These are phyloP conservation scores for Leishmania lainsoni DNA, from an alignment of 208 protist species.

Conservation along the genomic window DNA sequence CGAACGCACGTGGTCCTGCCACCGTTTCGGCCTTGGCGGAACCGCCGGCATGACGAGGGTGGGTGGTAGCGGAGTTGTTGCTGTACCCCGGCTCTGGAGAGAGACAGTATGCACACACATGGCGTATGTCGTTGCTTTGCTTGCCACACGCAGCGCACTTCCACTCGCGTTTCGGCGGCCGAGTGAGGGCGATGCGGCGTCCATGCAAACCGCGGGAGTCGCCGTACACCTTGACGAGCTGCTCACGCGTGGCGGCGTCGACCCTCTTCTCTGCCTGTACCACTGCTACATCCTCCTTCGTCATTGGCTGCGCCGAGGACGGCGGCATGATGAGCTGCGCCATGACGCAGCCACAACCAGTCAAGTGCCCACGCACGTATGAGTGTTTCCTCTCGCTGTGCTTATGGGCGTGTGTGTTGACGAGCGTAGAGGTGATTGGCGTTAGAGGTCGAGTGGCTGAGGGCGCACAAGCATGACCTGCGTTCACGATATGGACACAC, in stretches of 20 bases:
- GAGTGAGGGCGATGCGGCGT: conserved; percentile 32
- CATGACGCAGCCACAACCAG: conserved; percentile 13
- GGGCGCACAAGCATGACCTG: not conserved
- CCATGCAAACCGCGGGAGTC: conserved; percentile 24
- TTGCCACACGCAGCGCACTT: conserved; percentile 40
- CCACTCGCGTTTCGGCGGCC: conserved; percentile 35
- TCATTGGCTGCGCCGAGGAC: conserved; percentile 32
- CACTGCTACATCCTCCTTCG: conserved; percentile 34
- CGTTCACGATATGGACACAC: not conserved
- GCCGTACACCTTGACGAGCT: conserved; percentile 47
- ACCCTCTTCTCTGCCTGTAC: conserved; percentile 52
- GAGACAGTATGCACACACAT: conserved; percentile 57
- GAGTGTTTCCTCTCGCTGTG: not conserved
- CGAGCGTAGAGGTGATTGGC: not conserved
- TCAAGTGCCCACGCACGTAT: not conserved
- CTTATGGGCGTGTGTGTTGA: not conserved
- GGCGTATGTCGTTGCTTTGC: conserved; percentile 45
- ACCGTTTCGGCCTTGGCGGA: not conserved
- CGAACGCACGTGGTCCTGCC: not conserved
- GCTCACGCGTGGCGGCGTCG: conserved; percentile 48
- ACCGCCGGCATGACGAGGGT: not conserved
- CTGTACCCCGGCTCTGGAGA: conserved; percentile 33
- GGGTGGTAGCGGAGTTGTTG: not conserved
- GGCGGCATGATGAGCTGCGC: conserved; percentile 35
- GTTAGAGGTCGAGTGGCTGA: not conserved